Evolutionary conservation across 805 yeast genomes (phyloP), one percentile per base, ranked within the genome.

Genomic region (Vanderwaltozyma polyspora): DNA sequence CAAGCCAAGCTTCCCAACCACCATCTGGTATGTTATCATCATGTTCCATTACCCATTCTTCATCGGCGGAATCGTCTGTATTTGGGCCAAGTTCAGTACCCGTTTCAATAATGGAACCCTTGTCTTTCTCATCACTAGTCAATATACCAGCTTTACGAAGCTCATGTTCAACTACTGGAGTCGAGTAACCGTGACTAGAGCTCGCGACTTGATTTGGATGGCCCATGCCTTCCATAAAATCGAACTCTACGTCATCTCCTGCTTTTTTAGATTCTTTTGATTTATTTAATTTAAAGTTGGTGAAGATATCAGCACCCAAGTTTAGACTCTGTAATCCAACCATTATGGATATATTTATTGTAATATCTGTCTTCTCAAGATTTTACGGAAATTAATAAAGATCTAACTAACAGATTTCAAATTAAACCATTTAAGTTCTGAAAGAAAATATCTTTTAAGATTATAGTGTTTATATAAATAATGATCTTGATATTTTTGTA

Each of bases 1-100:
- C 80, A 4, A 58, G 38, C 59, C 73, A 74, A 0, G 83, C 84
- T 39, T 55, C 48, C 28, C 53, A 34, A 0, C 84, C 83, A 11
- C 84, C 82, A 43, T 78, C 71, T 6, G 70, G 70, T 34, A 57
- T 61, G 17, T 53, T 61, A 6, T 45, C 36, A 15, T 47, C n/a
- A 16, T 29, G 15, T 13, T 34, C 37, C 7, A 34, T 10, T 5
- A 25, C 24, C 36, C 36, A 34, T 17, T 27, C 36, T 19, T 34
- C 32, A 23, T 34, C 36, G 3, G 36, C 19, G 5, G 32, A 19
- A n/a, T 33, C 35, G 6, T 19, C 21, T 7, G 11, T 28, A 8
- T 29, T 28, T 14, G 26, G 25, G 12, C 28, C 24, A 7, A 24
- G 12, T 23, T 24, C 25, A 2, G 33, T 29, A 4, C 32, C 36